phyloP scores from a whole-genome alignment of 2,329 filamentous ascomycete genomes.

The Aspergillus proliferans region DNA sequence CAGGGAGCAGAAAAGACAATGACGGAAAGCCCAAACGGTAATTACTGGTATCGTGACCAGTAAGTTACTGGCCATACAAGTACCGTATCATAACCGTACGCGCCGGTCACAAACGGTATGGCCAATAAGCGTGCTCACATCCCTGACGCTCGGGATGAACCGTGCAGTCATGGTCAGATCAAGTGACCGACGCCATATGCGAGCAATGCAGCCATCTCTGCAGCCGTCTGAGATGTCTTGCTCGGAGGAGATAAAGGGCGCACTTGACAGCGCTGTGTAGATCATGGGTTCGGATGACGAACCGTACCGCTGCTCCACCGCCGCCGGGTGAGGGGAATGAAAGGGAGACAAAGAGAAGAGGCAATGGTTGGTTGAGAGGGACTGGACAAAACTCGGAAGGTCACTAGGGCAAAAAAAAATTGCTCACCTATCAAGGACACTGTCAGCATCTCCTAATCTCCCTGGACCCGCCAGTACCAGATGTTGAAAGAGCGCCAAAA shows the following conservation, averaged over 20 bases:
- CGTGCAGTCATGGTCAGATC: constrained; percentile 41
- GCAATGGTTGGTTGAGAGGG: constrained; percentile 1
- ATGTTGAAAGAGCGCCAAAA: constrained; percentile 70
- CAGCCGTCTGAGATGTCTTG: constrained; percentile 8
- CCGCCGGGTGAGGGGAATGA: constrained; percentile 7
- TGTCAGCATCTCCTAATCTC: constrained; percentile 65
- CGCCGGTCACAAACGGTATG: constrained; percentile 16
- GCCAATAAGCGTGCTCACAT: constrained; percentile 9
- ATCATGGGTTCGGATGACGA: constrained; percentile 28
- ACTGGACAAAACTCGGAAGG: not conserved
- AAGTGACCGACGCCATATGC: constrained; percentile 58
- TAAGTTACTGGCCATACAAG: not conserved
- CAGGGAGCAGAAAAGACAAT: constrained; percentile 6
- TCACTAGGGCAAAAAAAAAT: constrained; percentile 21
- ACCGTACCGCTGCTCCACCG: constrained; percentile 23
- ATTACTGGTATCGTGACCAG: constrained; percentile 7
- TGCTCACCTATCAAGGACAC: constrained; percentile 88
- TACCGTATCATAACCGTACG: constrained; percentile 25
- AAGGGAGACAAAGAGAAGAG: constrained; percentile 5
- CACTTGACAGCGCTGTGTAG: constrained; percentile 21
- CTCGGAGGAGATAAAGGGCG: constrained; percentile 17
- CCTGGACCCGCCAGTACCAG: constrained; percentile 67
- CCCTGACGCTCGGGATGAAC: constrained; percentile 7
- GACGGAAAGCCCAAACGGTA: constrained; percentile 16
- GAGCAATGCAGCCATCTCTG: constrained; percentile 34